phyloP scores from a whole-genome alignment of 2,329 filamentous ascomycete species.

The Trichoderma koningiopsis region DNA sequence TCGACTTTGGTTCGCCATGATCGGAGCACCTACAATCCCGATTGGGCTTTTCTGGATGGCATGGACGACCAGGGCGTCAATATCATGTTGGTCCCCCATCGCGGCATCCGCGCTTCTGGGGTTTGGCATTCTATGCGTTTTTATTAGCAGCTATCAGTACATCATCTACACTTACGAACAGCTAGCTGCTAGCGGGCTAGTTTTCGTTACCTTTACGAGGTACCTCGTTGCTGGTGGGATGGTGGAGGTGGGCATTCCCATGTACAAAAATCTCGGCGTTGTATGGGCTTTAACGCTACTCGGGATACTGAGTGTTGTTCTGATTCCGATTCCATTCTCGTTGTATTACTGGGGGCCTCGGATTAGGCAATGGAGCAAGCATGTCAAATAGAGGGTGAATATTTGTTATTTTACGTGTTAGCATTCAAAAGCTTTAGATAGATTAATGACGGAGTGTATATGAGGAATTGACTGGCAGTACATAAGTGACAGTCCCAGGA shows the following conservation, averaged over 20 bases:
- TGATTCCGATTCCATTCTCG: neutral
- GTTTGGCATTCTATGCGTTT: neutral
- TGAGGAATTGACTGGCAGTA: neutral
- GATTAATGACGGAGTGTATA: neutral
- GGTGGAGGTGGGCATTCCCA: neutral
- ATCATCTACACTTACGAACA: neutral
- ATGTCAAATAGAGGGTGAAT: neutral
- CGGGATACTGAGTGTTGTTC: neutral
- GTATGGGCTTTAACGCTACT: neutral
- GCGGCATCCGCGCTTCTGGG: neutral
- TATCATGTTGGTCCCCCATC: neutral
- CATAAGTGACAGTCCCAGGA: neutral
- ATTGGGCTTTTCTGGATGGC: neutral
- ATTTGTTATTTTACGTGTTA: neutral
- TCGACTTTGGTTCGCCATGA: neutral
- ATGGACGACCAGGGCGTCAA: neutral
- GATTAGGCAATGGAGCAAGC: neutral
- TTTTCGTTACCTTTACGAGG: neutral
- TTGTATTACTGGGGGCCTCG: neutral
- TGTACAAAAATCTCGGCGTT: neutral
- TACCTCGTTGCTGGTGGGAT: neutral
- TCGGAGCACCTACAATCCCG: neutral
- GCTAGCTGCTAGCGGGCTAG: neutral
- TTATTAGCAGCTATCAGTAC: conserved; percentile 1
- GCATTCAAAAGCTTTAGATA: neutral